A percentile compares a stretch with the other conserved stretches of the same genome.
Evolutionary conservation across 352 stramenopile genomes (phyloP).

Genomic region (Blastocystis sp.): DNA sequence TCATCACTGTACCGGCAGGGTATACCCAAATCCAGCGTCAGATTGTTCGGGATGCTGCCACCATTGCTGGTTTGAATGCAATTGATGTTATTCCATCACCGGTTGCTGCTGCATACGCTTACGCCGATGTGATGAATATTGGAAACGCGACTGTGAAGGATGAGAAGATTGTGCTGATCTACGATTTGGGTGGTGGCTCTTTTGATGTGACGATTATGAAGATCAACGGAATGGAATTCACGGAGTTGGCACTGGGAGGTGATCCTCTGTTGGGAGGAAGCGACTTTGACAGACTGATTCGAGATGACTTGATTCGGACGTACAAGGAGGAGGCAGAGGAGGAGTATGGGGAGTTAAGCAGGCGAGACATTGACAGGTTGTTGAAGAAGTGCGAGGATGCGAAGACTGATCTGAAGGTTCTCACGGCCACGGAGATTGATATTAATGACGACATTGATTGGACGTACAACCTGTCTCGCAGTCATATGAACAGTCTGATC

Average conservation of each 20-base stretch:
- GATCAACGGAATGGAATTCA: constrained; percentile 96
- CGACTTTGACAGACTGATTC: constrained; percentile 38
- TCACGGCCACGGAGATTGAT: not conserved
- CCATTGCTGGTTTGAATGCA: constrained; percentile 93
- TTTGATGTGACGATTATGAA: constrained; percentile 95
- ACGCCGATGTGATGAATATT: constrained; percentile 70
- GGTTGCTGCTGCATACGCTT: constrained; percentile 74
- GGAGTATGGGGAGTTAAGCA: not conserved
- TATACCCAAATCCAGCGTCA: constrained; percentile 99
- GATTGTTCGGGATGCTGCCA: constrained; percentile 97
- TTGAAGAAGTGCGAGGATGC: constrained; percentile 26
- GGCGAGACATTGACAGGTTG: not conserved
- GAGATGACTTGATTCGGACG: not conserved
- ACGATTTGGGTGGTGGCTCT: constrained; percentile 78
- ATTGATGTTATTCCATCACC: constrained; percentile 87
- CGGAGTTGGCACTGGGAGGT: constrained; percentile 95
- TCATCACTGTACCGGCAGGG: constrained; percentile 79
- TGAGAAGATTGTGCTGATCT: constrained; percentile 72
- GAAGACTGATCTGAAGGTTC: constrained; percentile 12
- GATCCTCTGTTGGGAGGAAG: constrained; percentile 95
- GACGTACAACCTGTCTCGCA: not conserved
- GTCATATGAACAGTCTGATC: not conserved
- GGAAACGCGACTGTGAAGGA: constrained; percentile 72
- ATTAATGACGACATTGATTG: not conserved
- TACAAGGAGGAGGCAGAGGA: not conserved